These are phyloP conservation scores for Solanum piurae DNA, from an alignment of 257 asterid genomes.

Conservation along the genomic window DNA sequence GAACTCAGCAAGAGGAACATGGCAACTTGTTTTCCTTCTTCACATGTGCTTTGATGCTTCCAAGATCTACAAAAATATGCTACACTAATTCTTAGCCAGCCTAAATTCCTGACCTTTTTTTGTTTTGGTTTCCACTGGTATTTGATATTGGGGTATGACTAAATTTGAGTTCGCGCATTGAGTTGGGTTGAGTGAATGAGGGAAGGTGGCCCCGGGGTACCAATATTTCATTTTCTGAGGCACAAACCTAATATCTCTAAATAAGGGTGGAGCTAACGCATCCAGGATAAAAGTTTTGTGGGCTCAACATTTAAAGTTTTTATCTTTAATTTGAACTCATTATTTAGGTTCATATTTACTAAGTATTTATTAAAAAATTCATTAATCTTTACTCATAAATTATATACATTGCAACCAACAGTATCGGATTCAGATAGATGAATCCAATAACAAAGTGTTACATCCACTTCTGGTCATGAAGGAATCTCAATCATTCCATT, in stretches of 20 bases:
- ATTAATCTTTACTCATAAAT: neutral
- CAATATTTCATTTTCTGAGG: neutral
- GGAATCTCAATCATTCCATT: neutral
- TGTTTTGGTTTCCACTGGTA: rapidly evolving
- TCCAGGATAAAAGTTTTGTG: neutral
- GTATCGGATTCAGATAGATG: neutral
- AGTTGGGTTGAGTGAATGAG: neutral
- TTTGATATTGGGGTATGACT: neutral
- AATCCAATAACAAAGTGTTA: neutral
- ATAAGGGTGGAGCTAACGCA: rapidly evolving
- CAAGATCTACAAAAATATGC: neutral
- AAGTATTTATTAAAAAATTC: neutral
- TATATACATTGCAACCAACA: neutral
- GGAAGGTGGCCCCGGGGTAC: neutral
- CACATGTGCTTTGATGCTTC: neutral
- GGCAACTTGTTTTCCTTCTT: neutral
- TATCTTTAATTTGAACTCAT: neutral
- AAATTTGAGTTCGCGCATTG: neutral
- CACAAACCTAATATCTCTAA: neutral
- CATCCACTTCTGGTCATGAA: neutral
- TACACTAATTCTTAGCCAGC: neutral
- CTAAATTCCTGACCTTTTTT: neutral
- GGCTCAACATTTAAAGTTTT: neutral
- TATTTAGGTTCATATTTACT: neutral
- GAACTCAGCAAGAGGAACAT: neutral